Base-by-base conservation (phyloP, 2,329 filamentous ascomycete species). In the Metarhizium brunneum region DNA sequence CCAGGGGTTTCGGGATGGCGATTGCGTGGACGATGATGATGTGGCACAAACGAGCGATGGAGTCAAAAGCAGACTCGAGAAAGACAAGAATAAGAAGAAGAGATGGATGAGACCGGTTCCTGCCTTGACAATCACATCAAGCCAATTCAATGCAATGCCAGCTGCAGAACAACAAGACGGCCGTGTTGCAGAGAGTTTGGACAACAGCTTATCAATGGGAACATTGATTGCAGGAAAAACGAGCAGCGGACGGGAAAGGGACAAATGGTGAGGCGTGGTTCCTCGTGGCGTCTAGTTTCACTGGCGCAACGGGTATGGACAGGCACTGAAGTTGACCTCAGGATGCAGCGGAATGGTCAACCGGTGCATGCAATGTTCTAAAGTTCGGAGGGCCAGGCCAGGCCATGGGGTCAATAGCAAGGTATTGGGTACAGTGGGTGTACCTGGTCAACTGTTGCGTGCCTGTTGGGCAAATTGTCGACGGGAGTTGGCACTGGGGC, bases 41-140 rank as follows among this genome's bases (percentile, higher is more conserved):
- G 55, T 56, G 54, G 35, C 47, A 52, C 49, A 55, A 55, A 47
- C 53, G 56, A 55, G 53, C 30, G 56, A 45, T 43, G 42, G 32
- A 20, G 49, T 45, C 48, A 20, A 30, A 45, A 13, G 42, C 32
- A 20, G 14, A 30, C 20, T 29, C 6, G 47, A 14, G 7, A 7
- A 35, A 47, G 43, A 30, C 20, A 29, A 38, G 29, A 50, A 40
- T 2, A 32, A 47, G 36, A 50, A 25, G 2, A 11, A 50, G 13
- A 10, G 18, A 42, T 8, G 6, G 16, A 47, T 50, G 50, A 18
- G 47, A n/a, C 18, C 8, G 25, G 32, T 20, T 10, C 32, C 45
- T 30, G 30, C 32, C 35, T 42, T 11, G 18, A 42, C 45, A 50
- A 36, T 36, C 42, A 47, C 47, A 45, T 45, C n/a, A 47, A 25